Conservation (phyloP, 176 grass and related monocot species). For the Saccharum spontaneum region DNA sequence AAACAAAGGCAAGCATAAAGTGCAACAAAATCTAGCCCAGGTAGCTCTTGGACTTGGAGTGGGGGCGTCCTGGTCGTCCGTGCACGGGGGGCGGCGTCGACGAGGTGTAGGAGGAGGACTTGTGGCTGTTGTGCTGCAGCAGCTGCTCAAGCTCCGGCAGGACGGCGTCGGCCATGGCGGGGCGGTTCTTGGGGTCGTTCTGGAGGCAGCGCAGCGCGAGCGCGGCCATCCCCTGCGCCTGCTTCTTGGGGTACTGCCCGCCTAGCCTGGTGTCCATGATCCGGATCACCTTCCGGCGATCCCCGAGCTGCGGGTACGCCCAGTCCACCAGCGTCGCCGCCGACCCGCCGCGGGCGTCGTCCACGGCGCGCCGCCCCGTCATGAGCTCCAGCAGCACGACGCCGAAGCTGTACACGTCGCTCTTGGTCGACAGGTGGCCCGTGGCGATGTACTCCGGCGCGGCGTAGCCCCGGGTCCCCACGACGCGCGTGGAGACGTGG, state of each 20-base stretch:
- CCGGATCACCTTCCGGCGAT: slow-evolving; percentile 56
- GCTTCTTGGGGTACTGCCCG: slow-evolving; percentile 82
- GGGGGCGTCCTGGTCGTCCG: background rate
- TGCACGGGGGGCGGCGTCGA: background rate
- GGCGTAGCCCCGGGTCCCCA: slow-evolving; percentile 71
- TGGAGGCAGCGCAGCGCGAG: slow-evolving; percentile 64
- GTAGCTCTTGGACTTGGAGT: slow-evolving; percentile 11
- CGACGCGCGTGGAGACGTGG: slow-evolving; percentile 77
- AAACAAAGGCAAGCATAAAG: background rate
- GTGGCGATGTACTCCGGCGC: slow-evolving; percentile 78
- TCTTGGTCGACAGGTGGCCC: slow-evolving; percentile 79
- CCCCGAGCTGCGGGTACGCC: slow-evolving; percentile 59
- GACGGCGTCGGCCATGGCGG: slow-evolving; percentile 56
- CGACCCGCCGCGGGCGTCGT: slow-evolving; percentile 30
- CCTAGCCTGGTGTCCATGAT: slow-evolving; percentile 89
- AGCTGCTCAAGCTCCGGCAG: slow-evolving; percentile 51
- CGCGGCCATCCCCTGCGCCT: slow-evolving; percentile 59
- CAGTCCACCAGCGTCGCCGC: slow-evolving; percentile 75
- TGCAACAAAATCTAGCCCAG: background rate
- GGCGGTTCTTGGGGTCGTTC: slow-evolving; percentile 61
- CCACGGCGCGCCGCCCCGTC: slow-evolving; percentile 59
- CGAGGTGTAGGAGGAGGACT: background rate
- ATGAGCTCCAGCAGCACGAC: slow-evolving; percentile 79
- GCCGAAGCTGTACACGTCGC: slow-evolving; percentile 84
- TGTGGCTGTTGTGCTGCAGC: slow-evolving; percentile 32